Evolutionary conservation across 2,329 filamentous ascomycete genomes (phyloP).

Genomic region (Clathrospora elynae): DNA sequence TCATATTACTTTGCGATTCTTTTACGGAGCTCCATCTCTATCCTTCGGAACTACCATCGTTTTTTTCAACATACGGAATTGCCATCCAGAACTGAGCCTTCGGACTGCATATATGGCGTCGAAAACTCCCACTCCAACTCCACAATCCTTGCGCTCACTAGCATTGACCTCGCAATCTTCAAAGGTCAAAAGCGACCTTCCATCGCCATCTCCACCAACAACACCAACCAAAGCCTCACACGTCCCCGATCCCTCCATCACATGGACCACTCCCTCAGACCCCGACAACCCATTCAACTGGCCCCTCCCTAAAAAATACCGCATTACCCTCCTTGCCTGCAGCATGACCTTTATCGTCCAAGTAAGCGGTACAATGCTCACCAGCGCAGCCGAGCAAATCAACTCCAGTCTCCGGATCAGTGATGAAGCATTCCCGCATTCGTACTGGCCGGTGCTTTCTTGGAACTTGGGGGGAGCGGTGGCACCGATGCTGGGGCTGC

Average conservation of each 20-base stretch:
- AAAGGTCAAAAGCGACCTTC: too few species aligned
- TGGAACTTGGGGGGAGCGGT: conserved; percentile 53
- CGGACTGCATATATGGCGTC: too few species aligned
- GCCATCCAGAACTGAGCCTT: too few species aligned
- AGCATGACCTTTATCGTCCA: conserved; percentile 49
- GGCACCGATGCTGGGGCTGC: conserved; percentile 50
- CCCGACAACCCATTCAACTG: conserved; percentile 50
- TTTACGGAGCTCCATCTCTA: too few species aligned
- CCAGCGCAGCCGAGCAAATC: conserved; percentile 43
- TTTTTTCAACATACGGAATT: too few species aligned
- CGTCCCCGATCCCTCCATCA: conserved; percentile 13
- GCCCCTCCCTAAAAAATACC: conserved; percentile 50
- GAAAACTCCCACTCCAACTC: too few species aligned
- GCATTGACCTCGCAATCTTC: too few species aligned
- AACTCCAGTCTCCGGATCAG: conserved; percentile 49
- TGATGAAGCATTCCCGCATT: conserved; percentile 48
- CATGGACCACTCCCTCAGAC: conserved; percentile 33
- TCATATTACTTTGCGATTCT: too few species aligned
- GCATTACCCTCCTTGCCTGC: conserved; percentile 50
- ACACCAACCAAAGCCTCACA: background rate
- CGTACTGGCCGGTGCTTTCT: conserved; percentile 50
- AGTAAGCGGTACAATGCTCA: conserved; percentile 43
- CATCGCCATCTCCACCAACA: background rate
- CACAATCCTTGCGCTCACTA: too few species aligned
- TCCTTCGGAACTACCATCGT: too few species aligned